Conservation (phyloP, 805 yeast genomes). For the Wickerhamiella dianesei region DNA sequence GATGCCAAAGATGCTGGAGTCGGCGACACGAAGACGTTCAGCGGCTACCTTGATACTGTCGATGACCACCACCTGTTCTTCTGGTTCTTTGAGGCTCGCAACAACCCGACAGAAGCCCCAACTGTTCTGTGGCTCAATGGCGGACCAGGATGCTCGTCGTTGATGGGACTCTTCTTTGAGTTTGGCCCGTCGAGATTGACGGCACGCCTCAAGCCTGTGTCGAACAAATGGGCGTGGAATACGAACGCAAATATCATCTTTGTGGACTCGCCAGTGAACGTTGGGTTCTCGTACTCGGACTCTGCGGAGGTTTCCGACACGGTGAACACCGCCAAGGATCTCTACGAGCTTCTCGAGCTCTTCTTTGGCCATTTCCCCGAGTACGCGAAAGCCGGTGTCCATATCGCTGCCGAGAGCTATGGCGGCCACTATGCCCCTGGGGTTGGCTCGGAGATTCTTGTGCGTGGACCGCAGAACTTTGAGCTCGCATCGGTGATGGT, state of each 20-base stretch:
- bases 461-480: constrained; percentile 33
- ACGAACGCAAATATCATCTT: constrained; percentile 85
- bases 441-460: constrained; percentile 42
- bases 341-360: constrained; percentile 68
- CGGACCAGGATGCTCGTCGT: constrained; percentile 88
- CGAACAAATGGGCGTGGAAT: constrained; percentile 30
- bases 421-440: constrained; percentile 91
- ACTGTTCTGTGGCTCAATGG: constrained; percentile 85
- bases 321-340: constrained; percentile 75
- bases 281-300: constrained; percentile 74
- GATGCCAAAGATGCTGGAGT: constrained; percentile 3
- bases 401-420: constrained; percentile 85
- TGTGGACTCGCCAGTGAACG: constrained; percentile 87
- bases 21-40: constrained; percentile 48
- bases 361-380: constrained; percentile 78
- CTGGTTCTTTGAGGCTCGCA: constrained; percentile 87
- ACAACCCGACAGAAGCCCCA: constrained; percentile 66
- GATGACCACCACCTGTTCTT: constrained; percentile 71
- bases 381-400: constrained; percentile 42
- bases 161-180: constrained; percentile 81
- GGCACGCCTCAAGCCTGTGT: constrained; percentile 46
- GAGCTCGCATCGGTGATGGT: constrained; percentile 67
- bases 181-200: constrained; percentile 76
- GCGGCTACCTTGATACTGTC: constrained; percentile 57
- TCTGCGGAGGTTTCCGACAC: constrained; percentile 38